These are phyloP conservation scores for Boletus sensibilis DNA, from an alignment of 768 basidiomycete species.

Conservation along the genomic window DNA sequence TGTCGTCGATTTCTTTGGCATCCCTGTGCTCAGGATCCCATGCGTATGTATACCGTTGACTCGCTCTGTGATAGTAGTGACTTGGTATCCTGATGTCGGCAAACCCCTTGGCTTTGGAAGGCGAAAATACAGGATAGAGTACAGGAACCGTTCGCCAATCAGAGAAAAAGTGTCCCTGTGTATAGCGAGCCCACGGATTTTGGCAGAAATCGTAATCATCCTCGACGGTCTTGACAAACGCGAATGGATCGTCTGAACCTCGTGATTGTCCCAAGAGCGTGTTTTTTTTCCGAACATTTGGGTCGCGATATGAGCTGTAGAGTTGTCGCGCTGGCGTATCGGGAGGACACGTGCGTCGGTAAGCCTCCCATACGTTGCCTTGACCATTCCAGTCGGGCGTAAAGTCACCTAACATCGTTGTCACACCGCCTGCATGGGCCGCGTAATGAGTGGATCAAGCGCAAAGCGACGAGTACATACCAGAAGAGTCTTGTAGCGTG, in stretches of 20 bases:
- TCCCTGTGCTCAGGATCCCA: slow-evolving; percentile 80
- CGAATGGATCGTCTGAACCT: slow-evolving; percentile 52
- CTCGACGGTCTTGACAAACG: slow-evolving; percentile 62
- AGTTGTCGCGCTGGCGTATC: slow-evolving; percentile 76
- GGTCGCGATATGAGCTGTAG: slow-evolving; percentile 69
- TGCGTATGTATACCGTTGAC: slow-evolving; percentile 81
- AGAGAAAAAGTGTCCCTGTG: slow-evolving; percentile 95
- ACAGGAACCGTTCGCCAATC: slow-evolving; percentile 90
- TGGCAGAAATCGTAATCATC: slow-evolving; percentile 74
- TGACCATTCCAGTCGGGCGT: slow-evolving; percentile 81
- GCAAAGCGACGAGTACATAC: slow-evolving; percentile 19
- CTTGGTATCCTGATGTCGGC: slow-evolving; percentile 92
- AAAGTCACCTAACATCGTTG: slow-evolving; percentile 62
- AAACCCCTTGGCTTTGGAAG: slow-evolving; percentile 83
- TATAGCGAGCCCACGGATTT: slow-evolving; percentile 78
- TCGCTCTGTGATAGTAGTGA: slow-evolving; percentile 92
- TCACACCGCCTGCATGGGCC: slow-evolving; percentile 43
- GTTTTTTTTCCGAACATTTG: slow-evolving; percentile 31
- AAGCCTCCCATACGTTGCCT: slow-evolving; percentile 92
- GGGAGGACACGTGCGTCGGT: slow-evolving; percentile 87
- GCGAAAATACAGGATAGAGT: slow-evolving; percentile 93
- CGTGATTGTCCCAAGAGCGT: slow-evolving; percentile 26
- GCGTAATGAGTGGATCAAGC: not conserved
- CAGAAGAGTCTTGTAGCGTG: slow-evolving; percentile 43
- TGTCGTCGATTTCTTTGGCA: slow-evolving; percentile 73